These are phyloP conservation scores for Diplodia seriata DNA, from an alignment of 2,329 filamentous ascomycete genomes.

Conservation along the genomic window DNA sequence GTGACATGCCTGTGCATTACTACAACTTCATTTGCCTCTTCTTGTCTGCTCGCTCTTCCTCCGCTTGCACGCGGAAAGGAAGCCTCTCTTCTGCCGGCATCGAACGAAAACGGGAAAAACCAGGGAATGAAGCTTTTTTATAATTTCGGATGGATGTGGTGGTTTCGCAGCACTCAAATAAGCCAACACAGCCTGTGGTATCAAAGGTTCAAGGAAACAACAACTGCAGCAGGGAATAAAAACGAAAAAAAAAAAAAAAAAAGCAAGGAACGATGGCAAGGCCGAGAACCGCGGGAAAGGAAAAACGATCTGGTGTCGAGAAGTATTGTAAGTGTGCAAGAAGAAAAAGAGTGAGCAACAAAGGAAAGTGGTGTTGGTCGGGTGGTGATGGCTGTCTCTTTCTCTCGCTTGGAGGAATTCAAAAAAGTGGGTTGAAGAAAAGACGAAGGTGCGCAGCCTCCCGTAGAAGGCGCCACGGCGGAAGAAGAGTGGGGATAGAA, in stretches of 20 bases:
- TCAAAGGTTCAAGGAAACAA: constrained; percentile 31
- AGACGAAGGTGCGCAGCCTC: constrained; percentile 23
- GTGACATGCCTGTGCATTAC: constrained; percentile 30
- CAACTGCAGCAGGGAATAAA: not conserved
- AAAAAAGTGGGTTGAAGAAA: constrained; percentile 13
- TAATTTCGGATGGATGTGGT: constrained; percentile 30
- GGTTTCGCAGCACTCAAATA: constrained; percentile 32
- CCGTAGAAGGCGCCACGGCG: constrained; percentile 5
- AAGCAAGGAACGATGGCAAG: constrained; percentile 13
- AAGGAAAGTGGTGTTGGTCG: constrained; percentile 32
- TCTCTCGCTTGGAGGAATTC: constrained; percentile 24
- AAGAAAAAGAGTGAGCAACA: constrained; percentile 28
- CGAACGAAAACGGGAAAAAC: constrained; percentile 4
- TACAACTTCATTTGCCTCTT: constrained; percentile 18
- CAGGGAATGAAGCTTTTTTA: constrained; percentile 30
- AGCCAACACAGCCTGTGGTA: constrained; percentile 34
- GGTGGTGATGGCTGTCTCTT: constrained; percentile 24
- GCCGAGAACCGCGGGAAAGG: constrained; percentile 24
- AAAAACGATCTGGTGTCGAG: constrained; percentile 19
- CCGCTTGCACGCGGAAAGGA: constrained; percentile 9
- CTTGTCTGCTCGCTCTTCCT: constrained; percentile 1
- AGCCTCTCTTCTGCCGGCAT: constrained; percentile 7
- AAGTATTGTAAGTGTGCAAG: constrained; percentile 22
- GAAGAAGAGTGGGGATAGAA: constrained; percentile 9
- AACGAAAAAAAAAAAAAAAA: constrained; percentile 20